Conservation (phyloP, 129 eudicot species). For the Helichrysum umbraculigerum region DNA sequence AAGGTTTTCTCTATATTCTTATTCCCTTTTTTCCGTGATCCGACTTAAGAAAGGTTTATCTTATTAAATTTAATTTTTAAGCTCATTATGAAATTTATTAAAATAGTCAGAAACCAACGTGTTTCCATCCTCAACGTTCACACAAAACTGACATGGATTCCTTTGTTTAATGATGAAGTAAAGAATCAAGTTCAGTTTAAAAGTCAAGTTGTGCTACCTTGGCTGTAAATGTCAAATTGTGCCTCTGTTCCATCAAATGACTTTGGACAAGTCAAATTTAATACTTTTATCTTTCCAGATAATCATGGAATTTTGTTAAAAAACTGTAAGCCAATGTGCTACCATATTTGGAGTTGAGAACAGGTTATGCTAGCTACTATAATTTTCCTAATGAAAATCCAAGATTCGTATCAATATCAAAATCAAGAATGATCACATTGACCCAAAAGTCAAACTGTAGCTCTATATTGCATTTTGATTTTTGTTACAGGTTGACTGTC, state of each 20-base stretch:
- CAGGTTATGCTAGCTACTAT: too few relatives aligned
- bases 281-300: background rate
- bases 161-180: background rate
- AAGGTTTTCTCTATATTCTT: constrained; percentile 45
- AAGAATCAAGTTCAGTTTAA: background rate
- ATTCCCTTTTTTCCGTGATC: background rate
- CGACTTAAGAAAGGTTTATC: constrained; percentile 1
- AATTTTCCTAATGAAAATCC: too few relatives aligned
- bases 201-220: background rate
- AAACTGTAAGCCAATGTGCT: too few relatives aligned
- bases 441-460: too few relatives aligned
- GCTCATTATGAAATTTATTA: background rate
- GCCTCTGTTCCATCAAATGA: background rate
- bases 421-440: too few relatives aligned
- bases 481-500: too few relatives aligned
- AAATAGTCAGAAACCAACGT: background rate
- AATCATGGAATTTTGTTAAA: too few relatives aligned
- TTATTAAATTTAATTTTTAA: background rate
- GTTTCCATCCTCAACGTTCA: background rate
- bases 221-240: background rate
- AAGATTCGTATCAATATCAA: too few relatives aligned
- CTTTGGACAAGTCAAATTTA: background rate
- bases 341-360: too few relatives aligned
- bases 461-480: too few relatives aligned
- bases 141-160: background rate